Conservation (phyloP, 1,139 yeast genomes). For the Blastobotrys apis region DNA sequence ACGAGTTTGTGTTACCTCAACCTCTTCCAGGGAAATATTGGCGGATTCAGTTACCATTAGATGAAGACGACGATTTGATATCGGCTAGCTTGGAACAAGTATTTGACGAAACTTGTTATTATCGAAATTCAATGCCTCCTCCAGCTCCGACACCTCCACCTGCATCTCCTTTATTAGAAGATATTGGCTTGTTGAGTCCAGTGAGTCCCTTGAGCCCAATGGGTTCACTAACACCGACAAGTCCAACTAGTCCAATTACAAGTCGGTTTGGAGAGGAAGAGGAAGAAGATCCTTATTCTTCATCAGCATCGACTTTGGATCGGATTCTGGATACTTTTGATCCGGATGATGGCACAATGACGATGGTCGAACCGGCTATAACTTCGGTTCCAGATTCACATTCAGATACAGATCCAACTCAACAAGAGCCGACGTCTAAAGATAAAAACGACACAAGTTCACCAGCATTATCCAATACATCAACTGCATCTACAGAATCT, state of each 20-base stretch:
- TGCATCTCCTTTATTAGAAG: neutral
- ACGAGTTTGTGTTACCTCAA: slow-evolving; percentile 59
- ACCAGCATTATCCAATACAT: neutral
- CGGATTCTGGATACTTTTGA: slow-evolving; percentile 26
- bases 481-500: neutral
- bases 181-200: no score
- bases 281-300: slow-evolving; percentile 12
- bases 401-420: neutral
- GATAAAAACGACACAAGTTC: neutral
- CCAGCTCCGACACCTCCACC: slow-evolving; percentile 9
- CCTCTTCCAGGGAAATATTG: slow-evolving; percentile 71
- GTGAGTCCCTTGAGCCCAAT: no score
- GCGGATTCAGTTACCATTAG: slow-evolving; percentile 44
- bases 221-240: neutral
- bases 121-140: slow-evolving; percentile 17
- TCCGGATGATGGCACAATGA: slow-evolving; percentile 3
- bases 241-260: neutral
- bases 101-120: slow-evolving; percentile 22
- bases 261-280: neutral
- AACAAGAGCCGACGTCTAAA: neutral
- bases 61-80: slow-evolving; percentile 14
- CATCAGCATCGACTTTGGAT: slow-evolving; percentile 30
- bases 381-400: no score
- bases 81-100: slow-evolving; percentile 20
- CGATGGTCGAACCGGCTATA: neutral